These are phyloP conservation scores for Fusarium poae DNA, from an alignment of 2,329 filamentous ascomycete species.

Conservation along the genomic window DNA sequence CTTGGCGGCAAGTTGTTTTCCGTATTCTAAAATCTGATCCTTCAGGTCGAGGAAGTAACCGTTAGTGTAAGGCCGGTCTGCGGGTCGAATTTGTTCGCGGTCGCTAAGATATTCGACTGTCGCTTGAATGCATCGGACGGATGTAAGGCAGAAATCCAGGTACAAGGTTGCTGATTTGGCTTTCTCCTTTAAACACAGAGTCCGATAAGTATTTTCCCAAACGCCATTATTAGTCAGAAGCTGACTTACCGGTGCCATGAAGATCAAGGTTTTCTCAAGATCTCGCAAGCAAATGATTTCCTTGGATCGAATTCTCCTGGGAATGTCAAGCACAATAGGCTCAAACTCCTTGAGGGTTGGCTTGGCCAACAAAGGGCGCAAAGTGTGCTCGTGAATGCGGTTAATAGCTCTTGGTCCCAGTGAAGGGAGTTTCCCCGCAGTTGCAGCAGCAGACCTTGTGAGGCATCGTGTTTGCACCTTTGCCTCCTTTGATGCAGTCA, in stretches of 20 bases:
- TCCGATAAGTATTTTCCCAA: slow-evolving; percentile 77
- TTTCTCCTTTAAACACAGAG: slow-evolving; percentile 81
- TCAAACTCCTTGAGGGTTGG: slow-evolving; percentile 82
- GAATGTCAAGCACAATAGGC: slow-evolving; percentile 81
- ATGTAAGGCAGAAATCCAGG: slow-evolving; percentile 89
- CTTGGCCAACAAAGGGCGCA: slow-evolving; percentile 82
- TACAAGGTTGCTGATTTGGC: slow-evolving; percentile 78
- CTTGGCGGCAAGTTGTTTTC: slow-evolving; percentile 82
- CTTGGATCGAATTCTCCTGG: slow-evolving; percentile 82
- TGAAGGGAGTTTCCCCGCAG: slow-evolving; percentile 65
- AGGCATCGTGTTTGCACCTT: slow-evolving; percentile 62
- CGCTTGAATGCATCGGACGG: slow-evolving; percentile 89
- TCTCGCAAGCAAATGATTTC: slow-evolving; percentile 93
- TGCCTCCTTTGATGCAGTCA: slow-evolving; percentile 56
- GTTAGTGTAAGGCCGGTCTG: slow-evolving; percentile 92
- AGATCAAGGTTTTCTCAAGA: slow-evolving; percentile 92
- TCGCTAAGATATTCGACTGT: slow-evolving; percentile 89
- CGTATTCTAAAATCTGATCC: slow-evolving; percentile 92
- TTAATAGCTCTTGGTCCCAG: slow-evolving; percentile 78
- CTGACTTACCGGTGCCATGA: slow-evolving; percentile 92
- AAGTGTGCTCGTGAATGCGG: slow-evolving; percentile 83
- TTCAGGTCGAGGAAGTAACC: slow-evolving; percentile 97
- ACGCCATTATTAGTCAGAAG: slow-evolving; percentile 66
- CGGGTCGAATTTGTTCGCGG: slow-evolving; percentile 84
- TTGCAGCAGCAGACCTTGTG: slow-evolving; percentile 69